A percentile compares a stretch with the other conserved stretches of the same genome.
phyloP scores from a whole-genome alignment of 495 filamentous ascomycete genomes.

The Trichoderma parareesei region DNA sequence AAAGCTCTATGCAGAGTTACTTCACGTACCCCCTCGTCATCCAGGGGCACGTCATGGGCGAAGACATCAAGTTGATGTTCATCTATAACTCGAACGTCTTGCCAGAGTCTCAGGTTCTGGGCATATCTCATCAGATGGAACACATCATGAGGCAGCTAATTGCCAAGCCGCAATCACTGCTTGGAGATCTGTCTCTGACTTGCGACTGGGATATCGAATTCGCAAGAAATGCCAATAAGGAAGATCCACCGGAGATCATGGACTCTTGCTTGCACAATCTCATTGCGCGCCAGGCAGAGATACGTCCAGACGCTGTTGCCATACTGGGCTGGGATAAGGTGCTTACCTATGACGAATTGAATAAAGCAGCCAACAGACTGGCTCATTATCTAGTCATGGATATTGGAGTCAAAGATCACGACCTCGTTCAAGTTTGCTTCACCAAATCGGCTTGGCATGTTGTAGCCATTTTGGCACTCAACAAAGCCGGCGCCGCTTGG shows the following conservation, averaged over 20 bases:
- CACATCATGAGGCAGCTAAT: not conserved
- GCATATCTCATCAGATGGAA: not conserved
- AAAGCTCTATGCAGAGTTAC: slow-evolving; percentile 15
- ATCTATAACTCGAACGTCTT: not conserved
- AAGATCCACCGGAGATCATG: not conserved
- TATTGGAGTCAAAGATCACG: slow-evolving; percentile 41
- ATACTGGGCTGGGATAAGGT: slow-evolving; percentile 45
- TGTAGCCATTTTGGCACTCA: slow-evolving; percentile 36
- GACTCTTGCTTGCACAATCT: slow-evolving; percentile 22
- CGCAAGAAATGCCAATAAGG: not conserved
- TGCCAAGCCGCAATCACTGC: not conserved
- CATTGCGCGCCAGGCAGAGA: slow-evolving; percentile 16
- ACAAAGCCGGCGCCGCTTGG: slow-evolving; percentile 5
- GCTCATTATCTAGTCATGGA: slow-evolving; percentile 32
- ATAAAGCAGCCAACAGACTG: slow-evolving; percentile 32
- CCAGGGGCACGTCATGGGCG: not conserved
- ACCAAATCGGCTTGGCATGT: slow-evolving; percentile 36
- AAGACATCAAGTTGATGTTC: not conserved
- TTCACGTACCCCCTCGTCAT: slow-evolving; percentile 6
- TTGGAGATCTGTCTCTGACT: not conserved
- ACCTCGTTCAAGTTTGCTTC: slow-evolving; percentile 37
- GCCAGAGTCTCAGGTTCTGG: not conserved
- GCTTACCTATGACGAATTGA: slow-evolving; percentile 43
- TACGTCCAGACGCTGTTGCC: slow-evolving; percentile 18
- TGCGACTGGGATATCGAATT: not conserved